Percentiles rank a stretch among this genome's conserved stretches.
Conservation (phyloP, 441 rosid species). For the Biscutella laevigata region DNA sequence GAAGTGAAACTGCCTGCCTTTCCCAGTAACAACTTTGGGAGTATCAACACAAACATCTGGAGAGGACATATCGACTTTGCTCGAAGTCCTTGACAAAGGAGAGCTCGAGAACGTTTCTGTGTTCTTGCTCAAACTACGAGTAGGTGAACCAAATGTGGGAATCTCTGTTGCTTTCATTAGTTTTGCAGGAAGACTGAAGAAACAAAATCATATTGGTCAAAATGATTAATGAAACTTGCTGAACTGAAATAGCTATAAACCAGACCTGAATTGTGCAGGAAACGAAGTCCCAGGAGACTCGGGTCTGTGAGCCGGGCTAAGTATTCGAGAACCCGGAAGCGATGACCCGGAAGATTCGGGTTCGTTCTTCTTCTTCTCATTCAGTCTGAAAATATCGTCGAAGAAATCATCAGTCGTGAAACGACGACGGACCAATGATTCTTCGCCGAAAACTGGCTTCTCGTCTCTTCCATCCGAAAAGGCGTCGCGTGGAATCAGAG, state of each 20-base stretch:
- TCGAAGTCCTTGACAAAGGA: conserved; percentile 45
- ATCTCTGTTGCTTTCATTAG: conserved; percentile 46
- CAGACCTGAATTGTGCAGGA: conserved; percentile 71
- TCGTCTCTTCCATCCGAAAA: conserved; percentile 31
- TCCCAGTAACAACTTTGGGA: conserved; percentile 22
- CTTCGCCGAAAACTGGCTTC: conserved; percentile 86
- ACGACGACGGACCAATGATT: conserved; percentile 35
- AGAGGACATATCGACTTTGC: conserved; percentile 30
- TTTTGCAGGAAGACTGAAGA: conserved; percentile 55
- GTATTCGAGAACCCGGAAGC: conserved; percentile 43
- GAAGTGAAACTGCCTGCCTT: conserved; percentile 55
- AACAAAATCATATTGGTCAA: conserved; percentile 2
- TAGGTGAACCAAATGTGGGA: conserved; percentile 48
- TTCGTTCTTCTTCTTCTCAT: conserved; percentile 38
- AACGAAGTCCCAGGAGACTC: conserved; percentile 39
- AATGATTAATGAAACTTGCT: not conserved
- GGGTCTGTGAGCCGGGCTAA: conserved; percentile 52
- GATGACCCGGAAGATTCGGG: conserved; percentile 35
- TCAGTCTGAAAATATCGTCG: conserved; percentile 60
- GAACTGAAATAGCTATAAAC: not conserved
- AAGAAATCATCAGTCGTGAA: conserved; percentile 49
- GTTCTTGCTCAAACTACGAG: conserved; percentile 29
- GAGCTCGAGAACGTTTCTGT: conserved; percentile 37
- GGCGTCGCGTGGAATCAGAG: conserved; percentile 13
- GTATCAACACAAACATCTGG: conserved; percentile 24